Conservation (phyloP, 1,284 basidiomycete species). For the Boletus semigastroideus region DNA sequence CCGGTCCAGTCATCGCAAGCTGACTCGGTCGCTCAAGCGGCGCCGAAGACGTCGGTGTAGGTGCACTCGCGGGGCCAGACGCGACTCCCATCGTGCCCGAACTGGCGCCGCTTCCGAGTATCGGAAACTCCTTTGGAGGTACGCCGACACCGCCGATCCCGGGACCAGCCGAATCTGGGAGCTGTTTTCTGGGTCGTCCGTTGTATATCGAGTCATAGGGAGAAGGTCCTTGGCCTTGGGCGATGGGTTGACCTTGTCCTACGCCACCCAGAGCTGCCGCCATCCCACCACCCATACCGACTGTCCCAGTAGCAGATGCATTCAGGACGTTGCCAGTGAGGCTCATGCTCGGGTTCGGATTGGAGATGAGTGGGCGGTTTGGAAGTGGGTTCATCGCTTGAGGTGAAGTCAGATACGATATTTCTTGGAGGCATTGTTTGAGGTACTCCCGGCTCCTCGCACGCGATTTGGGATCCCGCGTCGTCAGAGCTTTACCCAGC, state of each 20-base stretch:
- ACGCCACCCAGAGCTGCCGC: slow-evolving; percentile 10
- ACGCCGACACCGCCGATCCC: slow-evolving; percentile 9
- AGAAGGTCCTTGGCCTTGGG: slow-evolving; percentile 36
- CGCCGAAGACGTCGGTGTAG: slow-evolving; percentile 46
- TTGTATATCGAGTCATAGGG: slow-evolving; percentile 75
- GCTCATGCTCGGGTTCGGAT: slow-evolving; percentile 47
- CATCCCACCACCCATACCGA: slow-evolving; percentile 14
- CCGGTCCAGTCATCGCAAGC: slow-evolving; percentile 41
- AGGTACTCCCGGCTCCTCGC: slow-evolving; percentile 95
- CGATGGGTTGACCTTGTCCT: slow-evolving; percentile 16
- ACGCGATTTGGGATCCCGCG: slow-evolving; percentile 89
- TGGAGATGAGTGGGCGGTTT: slow-evolving; percentile 74
- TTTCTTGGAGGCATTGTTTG: slow-evolving; percentile 98
- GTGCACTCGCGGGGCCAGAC: slow-evolving; percentile 50
- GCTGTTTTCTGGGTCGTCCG: slow-evolving; percentile 72
- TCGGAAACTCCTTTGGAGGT: slow-evolving; percentile 64
- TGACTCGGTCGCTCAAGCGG: slow-evolving; percentile 53
- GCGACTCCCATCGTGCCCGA: slow-evolving; percentile 41
- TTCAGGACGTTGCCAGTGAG: slow-evolving; percentile 19
- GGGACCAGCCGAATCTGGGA: slow-evolving; percentile 55
- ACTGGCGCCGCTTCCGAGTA: slow-evolving; percentile 49
- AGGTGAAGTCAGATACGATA: slow-evolving; percentile 94
- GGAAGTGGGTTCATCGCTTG: slow-evolving; percentile 97
- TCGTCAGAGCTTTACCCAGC: slow-evolving; percentile 70
- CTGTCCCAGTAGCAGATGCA: slow-evolving; percentile 11